A percentile compares a stretch with the other conserved stretches of the same genome.
Evolutionary conservation across 2,329 filamentous ascomycete genomes (phyloP).

Genomic region (Fusarium liriodendri): DNA sequence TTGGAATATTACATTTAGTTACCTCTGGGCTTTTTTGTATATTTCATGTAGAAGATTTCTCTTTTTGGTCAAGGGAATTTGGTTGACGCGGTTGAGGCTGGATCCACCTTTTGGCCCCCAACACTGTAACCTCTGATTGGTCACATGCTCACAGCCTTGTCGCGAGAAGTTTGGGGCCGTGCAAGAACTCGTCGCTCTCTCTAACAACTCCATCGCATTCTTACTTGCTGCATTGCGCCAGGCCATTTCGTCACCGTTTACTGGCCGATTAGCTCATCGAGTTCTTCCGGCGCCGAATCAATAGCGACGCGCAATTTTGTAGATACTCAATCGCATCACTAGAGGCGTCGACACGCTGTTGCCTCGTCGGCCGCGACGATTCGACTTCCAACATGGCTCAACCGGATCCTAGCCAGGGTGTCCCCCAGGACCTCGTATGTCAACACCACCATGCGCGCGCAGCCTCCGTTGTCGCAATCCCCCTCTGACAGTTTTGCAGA

Average conservation of each 20-base stretch:
- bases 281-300: neutral
- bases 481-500: conserved; percentile 59
- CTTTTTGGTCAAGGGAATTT: neutral
- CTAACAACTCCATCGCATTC: conserved; percentile 38
- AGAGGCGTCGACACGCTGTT: conserved; percentile 23
- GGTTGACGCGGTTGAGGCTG: neutral
- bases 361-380: conserved; percentile 36
- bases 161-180: conserved; percentile 53
- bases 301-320: conserved; percentile 1
- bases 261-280: conserved; percentile 10
- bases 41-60: neutral
- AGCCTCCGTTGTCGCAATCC: conserved; percentile 1
- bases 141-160: conserved; percentile 44
- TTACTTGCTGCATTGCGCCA: conserved; percentile 33
- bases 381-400: conserved; percentile 50
- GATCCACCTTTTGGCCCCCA: conserved; percentile 32
- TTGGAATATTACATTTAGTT: too few relatives aligned
- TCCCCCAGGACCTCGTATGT: conserved; percentile 57
- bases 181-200: conserved; percentile 35
- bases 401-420: conserved; percentile 55
- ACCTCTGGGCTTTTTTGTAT: too few relatives aligned
- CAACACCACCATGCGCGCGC: neutral
- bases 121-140: conserved; percentile 41
- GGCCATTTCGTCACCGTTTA: conserved; percentile 29
- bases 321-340: conserved; percentile 31